These are phyloP conservation scores for Cryphonectria naterciae DNA, from an alignment of 2,329 filamentous ascomycete genomes.

Conservation along the genomic window DNA sequence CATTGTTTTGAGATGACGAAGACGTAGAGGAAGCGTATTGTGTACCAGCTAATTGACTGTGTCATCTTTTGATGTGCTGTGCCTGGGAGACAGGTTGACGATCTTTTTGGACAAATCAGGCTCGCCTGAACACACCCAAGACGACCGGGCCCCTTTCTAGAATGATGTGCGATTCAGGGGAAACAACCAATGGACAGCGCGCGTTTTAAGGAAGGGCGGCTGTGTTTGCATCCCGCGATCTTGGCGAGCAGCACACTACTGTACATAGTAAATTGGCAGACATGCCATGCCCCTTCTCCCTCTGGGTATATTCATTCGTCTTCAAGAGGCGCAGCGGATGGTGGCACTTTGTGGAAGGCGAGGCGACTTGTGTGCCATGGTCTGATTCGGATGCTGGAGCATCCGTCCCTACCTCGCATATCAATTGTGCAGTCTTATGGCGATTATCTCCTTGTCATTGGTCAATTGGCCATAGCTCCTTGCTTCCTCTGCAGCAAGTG, in stretches of 20 bases:
- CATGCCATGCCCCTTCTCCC: background rate
- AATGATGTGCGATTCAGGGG: constrained; percentile 5
- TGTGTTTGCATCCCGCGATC: background rate
- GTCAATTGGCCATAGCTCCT: constrained; percentile 8
- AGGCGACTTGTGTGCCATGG: background rate
- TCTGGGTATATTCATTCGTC: background rate
- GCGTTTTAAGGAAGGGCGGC: background rate
- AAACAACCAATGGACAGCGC: constrained; percentile 1
- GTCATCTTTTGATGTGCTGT: background rate
- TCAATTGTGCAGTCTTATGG: too few relatives aligned
- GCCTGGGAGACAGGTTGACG: background rate
- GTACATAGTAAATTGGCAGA: background rate
- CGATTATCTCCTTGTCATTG: background rate
- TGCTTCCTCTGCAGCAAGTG: background rate
- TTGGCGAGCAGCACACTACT: background rate
- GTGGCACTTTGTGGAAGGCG: background rate
- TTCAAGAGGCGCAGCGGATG: background rate
- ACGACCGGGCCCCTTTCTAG: background rate
- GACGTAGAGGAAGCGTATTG: background rate
- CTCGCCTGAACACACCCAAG: background rate
- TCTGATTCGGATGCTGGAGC: constrained; percentile 13
- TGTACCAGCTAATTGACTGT: background rate
- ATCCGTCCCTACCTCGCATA: background rate
- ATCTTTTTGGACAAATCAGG: background rate
- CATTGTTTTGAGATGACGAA: background rate